Percentiles rank a stretch among this genome's conserved stretches.
These are phyloP conservation scores for Diversispora epigaea DNA, from an alignment of 192 early-diverging fungal genomes.

Conservation along the genomic window DNA sequence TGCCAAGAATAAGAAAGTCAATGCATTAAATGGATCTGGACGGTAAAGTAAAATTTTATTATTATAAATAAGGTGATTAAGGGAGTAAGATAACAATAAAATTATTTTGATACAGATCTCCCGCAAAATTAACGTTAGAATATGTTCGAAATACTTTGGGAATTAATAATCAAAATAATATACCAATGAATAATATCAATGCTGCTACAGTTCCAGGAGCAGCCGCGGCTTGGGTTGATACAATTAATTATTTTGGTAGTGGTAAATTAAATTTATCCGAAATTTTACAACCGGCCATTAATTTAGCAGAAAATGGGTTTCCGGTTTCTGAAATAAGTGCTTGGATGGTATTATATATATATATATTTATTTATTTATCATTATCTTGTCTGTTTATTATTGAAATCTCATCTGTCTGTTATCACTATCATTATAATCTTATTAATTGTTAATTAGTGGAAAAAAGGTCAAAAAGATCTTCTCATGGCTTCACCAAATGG, in stretches of 20 bases:
- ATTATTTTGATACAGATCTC: conserved; percentile 44
- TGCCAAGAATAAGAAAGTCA: conserved; percentile 53
- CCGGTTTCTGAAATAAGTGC: conserved; percentile 54
- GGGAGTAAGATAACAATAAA: not conserved
- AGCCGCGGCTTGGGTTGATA: conserved; percentile 72
- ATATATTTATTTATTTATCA: not conserved
- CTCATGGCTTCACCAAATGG: conserved; percentile 42
- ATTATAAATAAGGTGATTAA: not conserved
- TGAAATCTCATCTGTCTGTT: no score
- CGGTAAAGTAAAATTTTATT: conserved; percentile 33
- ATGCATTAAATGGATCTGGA: conserved; percentile 64
- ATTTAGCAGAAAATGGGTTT: conserved; percentile 68
- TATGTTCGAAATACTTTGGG: conserved; percentile 38
- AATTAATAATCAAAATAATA: conserved; percentile 24
- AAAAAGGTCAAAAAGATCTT: conserved; percentile 32
- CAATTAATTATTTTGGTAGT: conserved; percentile 62
- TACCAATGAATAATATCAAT: conserved; percentile 48
- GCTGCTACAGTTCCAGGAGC: conserved; percentile 74
- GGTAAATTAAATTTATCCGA: conserved; percentile 54
- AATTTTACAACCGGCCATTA: conserved; percentile 67
- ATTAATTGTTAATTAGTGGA: conserved; percentile 39
- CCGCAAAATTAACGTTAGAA: conserved; percentile 56
- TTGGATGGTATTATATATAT: conserved; percentile 23
- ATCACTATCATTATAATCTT: not conserved
- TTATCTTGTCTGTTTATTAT: not conserved